Evolutionary conservation across 352 stramenopile species (phyloP), one percentile per base, ranked within the genome.

Genomic region (Pythium monospermum): DNA sequence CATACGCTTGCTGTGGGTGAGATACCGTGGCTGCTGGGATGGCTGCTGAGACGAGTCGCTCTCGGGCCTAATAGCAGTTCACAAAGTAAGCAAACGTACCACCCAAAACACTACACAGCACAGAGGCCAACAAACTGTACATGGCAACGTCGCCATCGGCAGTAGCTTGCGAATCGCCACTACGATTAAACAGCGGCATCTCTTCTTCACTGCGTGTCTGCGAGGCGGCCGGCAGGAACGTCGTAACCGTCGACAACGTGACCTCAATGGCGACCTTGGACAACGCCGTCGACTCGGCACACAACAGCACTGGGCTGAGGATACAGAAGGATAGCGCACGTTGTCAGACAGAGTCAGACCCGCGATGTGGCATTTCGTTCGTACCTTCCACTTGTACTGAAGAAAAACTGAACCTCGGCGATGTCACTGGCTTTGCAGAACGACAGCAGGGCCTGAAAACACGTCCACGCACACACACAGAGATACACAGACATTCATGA

Each of bases 381-480:
- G 22, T 53, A 90, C 83, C 78, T 91, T 6, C 81, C 83, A 6
- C 69, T 69, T 1, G 55, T 61, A 25, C 58, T 88, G 36, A 85
- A 94, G 66, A 76, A 90, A 44, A 94, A 87, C 12, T 53, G 60
- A 21, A 91, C 61, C 42, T 91, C 79, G 13, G 81, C 59, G 30
- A 94, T 64, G 50, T 90, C 81, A 36, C 81, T 87, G 4, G 77
- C 55, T 55, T 91, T 87, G 59, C 81, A 94, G 46, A 91, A 94
- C 2, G 73, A 57, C 40, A 92, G 66, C 42, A 94, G 42, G 12
- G 72, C 70, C 71, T 83, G 53, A 5, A 31, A 11, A 46, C 6
- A 27, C 18, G 44, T 56, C 12, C 18, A 18, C 16, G 11, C 44
- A 1, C 6, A 49, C 26, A 50, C 12, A 41, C 12, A 53, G 19